phyloP scores from a whole-genome alignment of 106 monocot genomes.

The Platanthera zijinensis region DNA sequence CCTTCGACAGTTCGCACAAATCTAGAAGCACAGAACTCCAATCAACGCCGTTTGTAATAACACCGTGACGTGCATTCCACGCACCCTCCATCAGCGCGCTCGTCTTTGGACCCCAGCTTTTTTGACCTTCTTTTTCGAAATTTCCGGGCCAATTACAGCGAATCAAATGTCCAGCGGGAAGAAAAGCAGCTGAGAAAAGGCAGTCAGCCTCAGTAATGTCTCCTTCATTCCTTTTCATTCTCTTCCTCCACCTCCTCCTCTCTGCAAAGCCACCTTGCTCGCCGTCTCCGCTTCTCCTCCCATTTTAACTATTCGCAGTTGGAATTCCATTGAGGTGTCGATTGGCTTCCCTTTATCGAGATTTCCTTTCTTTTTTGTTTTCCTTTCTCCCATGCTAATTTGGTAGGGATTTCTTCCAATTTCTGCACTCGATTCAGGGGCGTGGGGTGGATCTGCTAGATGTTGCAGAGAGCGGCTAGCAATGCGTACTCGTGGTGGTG shows the following conservation, averaged over 20 bases:
- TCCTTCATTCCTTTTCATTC: not conserved
- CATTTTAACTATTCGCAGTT: conserved; percentile 2
- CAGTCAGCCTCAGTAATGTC: not conserved
- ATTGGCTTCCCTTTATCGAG: not conserved
- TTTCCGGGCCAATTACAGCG: conserved; percentile 2
- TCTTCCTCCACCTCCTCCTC: not conserved
- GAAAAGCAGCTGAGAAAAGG: conserved; percentile 1
- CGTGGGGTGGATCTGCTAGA: conserved; percentile 4
- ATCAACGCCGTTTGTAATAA: too few relatives aligned
- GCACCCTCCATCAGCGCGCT: too few relatives aligned
- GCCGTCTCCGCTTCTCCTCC: not conserved
- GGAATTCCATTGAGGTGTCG: conserved; percentile 1
- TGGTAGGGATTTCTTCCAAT: not conserved
- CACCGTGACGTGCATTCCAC: not conserved
- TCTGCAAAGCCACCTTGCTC: not conserved
- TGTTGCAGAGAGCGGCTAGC: conserved; percentile 65
- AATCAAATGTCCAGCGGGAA: not conserved
- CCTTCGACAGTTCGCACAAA: too few relatives aligned
- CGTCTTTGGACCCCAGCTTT: not conserved
- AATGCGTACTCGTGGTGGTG: conserved; percentile 77
- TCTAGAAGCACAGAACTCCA: too few relatives aligned
- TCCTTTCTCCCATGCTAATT: not conserved
- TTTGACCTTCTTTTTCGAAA: not conserved
- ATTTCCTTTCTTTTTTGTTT: conserved; percentile 2
- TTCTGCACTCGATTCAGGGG: not conserved